phyloP scores from a whole-genome alignment of 1,284 basidiomycete species.

The Coniferiporia weirii region DNA sequence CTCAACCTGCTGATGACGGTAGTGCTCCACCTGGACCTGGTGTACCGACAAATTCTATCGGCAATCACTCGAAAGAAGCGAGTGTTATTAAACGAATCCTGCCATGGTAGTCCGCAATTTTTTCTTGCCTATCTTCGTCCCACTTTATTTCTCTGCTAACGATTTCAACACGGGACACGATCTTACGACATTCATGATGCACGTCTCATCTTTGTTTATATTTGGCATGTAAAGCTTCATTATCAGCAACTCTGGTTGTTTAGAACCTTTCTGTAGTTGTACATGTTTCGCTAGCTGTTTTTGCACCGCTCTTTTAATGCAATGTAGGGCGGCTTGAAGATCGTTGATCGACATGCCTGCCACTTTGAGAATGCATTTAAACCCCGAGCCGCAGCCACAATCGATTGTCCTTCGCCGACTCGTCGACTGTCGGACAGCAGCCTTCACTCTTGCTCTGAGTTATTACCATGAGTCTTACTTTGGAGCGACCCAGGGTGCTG shows the following conservation, averaged over 20 bases:
- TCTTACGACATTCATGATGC: background rate
- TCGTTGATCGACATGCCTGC: too few relatives aligned
- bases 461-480: background rate
- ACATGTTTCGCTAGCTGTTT: slow-evolving; percentile 8
- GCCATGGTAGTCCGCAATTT: slow-evolving; percentile 1
- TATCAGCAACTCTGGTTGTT: background rate
- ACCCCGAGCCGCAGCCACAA: too few relatives aligned
- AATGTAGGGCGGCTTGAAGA: too few relatives aligned
- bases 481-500: slow-evolving; percentile 5
- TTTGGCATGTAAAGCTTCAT: background rate
- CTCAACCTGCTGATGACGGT: slow-evolving; percentile 9
- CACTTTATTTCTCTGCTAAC: background rate
- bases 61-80: slow-evolving; percentile 10
- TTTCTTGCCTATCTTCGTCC: background rate
- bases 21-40: background rate
- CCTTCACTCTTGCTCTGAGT: background rate
- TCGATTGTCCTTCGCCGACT: too few relatives aligned
- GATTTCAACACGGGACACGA: background rate
- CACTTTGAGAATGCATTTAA: too few relatives aligned
- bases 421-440: too few relatives aligned
- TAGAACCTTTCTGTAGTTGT: slow-evolving; percentile 5
- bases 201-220: background rate
- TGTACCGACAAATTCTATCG: background rate
- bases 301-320: background rate
- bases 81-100: slow-evolving; percentile 13